phyloP scores from a whole-genome alignment of 441 rosid genomes.

The Dalechampia spathulata region DNA sequence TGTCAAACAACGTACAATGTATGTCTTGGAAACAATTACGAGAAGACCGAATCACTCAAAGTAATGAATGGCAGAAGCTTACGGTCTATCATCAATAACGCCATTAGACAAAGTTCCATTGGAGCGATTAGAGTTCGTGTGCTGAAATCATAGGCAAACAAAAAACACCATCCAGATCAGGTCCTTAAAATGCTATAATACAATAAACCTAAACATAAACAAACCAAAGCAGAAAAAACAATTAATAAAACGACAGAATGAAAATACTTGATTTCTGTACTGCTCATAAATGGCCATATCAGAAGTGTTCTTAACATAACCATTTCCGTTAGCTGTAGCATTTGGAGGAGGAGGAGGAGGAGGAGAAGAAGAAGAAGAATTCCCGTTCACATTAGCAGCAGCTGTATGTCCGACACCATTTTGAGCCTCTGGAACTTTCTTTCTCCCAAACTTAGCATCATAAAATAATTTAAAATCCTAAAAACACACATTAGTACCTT shows the following conservation, averaged over 20 bases:
- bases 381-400: slow-evolving; percentile 31
- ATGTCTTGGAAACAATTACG: too few relatives aligned
- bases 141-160: slow-evolving; percentile 20
- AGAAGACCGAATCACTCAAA: background rate
- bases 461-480: slow-evolving; percentile 68
- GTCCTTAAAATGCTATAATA: slow-evolving; percentile 2
- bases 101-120: slow-evolving; percentile 42
- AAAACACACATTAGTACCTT: slow-evolving; percentile 35
- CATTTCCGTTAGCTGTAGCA: slow-evolving; percentile 31
- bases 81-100: slow-evolving; percentile 40
- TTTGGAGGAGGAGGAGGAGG: background rate
- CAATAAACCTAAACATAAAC: too few relatives aligned
- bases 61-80: slow-evolving; percentile 20
- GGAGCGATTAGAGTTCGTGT: slow-evolving; percentile 20
- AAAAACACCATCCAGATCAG: background rate
- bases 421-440: slow-evolving; percentile 41
- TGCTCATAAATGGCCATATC: slow-evolving; percentile 63
- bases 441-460: slow-evolving; percentile 90
- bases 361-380: too few relatives aligned
- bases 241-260: background rate
- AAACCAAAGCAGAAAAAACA: background rate
- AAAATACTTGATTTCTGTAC: slow-evolving; percentile 42
- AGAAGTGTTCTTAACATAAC: slow-evolving; percentile 33
- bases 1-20: too few relatives aligned
- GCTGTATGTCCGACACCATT: slow-evolving; percentile 21